Base-by-base conservation (phyloP, 1,139 yeast genomes). In the Magnusiomyces tetraspermus region DNA sequence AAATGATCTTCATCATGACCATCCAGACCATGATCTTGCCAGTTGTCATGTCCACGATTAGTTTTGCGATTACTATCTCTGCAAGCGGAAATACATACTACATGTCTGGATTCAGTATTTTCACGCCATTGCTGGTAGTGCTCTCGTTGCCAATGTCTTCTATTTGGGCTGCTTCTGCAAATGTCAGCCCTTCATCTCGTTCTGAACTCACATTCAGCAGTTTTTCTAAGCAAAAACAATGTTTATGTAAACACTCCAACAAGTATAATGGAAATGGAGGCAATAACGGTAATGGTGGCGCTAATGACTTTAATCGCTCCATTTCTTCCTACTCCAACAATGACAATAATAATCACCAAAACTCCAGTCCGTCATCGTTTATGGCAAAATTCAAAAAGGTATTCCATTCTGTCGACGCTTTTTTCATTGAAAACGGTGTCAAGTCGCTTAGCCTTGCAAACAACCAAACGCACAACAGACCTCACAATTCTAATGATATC, bases 11-110 rank as follows among this genome's bases (percentile, higher is more conserved):
- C 55, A 84, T 89, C 54, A 85, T 86, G 89, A 72, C 85, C 1
- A 71, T 80, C n/a, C 97, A 92, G 66, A 82, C 96, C 0, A 76
- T 89, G 75, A 67, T 88, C 15, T 70, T 86, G 23, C 97, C 97
- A 1, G 78, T 94, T 0, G 68, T 84, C 3, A 63, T 92, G 51
- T 75, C 79, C n/a, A 74, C 85, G 44, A 61, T 80, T 38, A 76
- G 79, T 51, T 49, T 60, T 19, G 53, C 56, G 59, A 40, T 55
- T 44, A 28, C 33, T n/a, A n/a, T n/a, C 33, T 28, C 33, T 8
- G 31, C 15, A 3, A 60, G 5, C 52, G 59, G 46, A 49, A 57
- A 48, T 55, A 10, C 47, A 53, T 1, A 17, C 6, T 28, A 28
- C 33, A 11, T 11, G 11, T 28, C 33, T 28, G 33, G 33, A 28